A percentile compares a stretch with the other conserved stretches of the same genome.
Evolutionary conservation across 140 eudicot species (phyloP).

Genomic region (Bidens hawaiensis): DNA sequence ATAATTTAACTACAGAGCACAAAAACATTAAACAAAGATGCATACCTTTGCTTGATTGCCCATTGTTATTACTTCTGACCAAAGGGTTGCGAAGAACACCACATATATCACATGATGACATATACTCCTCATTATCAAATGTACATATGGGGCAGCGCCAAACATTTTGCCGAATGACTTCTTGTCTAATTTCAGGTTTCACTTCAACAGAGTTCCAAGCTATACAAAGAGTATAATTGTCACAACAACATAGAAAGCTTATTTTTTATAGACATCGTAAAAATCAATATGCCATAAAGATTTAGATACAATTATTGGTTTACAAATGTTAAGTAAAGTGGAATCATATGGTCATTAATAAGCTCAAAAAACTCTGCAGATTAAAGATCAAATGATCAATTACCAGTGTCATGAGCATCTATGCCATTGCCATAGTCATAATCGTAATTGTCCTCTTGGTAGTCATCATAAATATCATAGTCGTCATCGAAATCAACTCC

Average conservation of each 20-base stretch:
- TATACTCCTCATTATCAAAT: slow-evolving; percentile 72
- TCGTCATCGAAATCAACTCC: slow-evolving; percentile 64
- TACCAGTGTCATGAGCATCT: slow-evolving; percentile 41
- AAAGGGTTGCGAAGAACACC: slow-evolving; percentile 86
- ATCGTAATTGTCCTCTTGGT: slow-evolving; percentile 39
- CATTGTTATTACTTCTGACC: slow-evolving; percentile 39
- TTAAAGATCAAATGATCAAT: slow-evolving; percentile 13
- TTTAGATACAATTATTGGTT: too few relatives aligned
- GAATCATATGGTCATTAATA: too few relatives aligned
- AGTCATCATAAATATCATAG: slow-evolving; percentile 55
- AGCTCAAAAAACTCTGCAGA: too few relatives aligned
- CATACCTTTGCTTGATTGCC: slow-evolving; percentile 49
- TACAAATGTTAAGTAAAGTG: too few relatives aligned
- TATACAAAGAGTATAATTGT: slow-evolving; percentile 1
- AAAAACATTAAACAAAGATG: slow-evolving; percentile 1
- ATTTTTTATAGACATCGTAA: too few relatives aligned
- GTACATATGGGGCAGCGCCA: slow-evolving; percentile 96
- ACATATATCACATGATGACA: slow-evolving; percentile 90
- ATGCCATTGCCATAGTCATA: slow-evolving; percentile 32
- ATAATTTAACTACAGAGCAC: background rate
- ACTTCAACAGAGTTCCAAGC: slow-evolving; percentile 40
- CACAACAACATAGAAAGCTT: slow-evolving; percentile 2
- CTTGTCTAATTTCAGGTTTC: slow-evolving; percentile 39
- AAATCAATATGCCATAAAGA: too few relatives aligned
- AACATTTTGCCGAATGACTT: slow-evolving; percentile 41